phyloP scores from a whole-genome alignment of 2,329 filamentous ascomycete genomes.

The Aschersonia sp. region DNA sequence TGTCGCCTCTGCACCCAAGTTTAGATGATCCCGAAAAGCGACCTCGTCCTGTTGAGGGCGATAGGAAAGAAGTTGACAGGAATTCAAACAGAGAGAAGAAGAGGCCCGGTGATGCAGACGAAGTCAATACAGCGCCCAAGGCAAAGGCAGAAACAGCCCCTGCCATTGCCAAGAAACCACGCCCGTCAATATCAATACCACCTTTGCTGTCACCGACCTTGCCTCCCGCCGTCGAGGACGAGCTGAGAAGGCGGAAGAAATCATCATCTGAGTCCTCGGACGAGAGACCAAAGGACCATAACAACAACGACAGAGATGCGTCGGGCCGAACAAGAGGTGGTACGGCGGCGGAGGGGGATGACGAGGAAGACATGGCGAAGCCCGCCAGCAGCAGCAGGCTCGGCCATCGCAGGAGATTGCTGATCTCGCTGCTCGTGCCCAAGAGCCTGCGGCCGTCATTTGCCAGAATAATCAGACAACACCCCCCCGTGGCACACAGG shows the following conservation, averaged over 20 bases:
- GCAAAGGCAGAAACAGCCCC: constrained; percentile 11
- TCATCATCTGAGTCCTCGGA: constrained; percentile 10
- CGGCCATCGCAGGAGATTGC: constrained; percentile 12
- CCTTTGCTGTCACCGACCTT: constrained; percentile 41
- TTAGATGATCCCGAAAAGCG: constrained; percentile 21
- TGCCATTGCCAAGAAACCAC: constrained; percentile 21
- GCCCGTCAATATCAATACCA: constrained; percentile 25
- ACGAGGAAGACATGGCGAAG: constrained; percentile 15
- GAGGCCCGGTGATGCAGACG: constrained; percentile 13
- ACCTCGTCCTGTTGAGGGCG: constrained; percentile 9
- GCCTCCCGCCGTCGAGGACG: constrained; percentile 33
- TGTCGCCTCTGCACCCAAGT: constrained; percentile 36
- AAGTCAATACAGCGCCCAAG: constrained; percentile 15
- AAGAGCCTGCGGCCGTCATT: constrained; percentile 29
- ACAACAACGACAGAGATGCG: constrained; percentile 9
- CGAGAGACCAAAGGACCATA: constrained; percentile 1
- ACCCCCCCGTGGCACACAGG: constrained; percentile 19
- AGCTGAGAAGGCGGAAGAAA: constrained; percentile 18
- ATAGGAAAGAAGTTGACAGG: constrained; percentile 3
- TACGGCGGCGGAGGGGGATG: constrained; percentile 13
- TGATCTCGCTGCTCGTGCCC: constrained; percentile 35
- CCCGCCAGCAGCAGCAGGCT: not conserved
- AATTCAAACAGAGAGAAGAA: constrained; percentile 16
- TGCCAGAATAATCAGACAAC: constrained; percentile 26
- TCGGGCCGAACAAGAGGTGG: constrained; percentile 9